Percentiles rank a stretch among this genome's conserved stretches.
Conservation (phyloP, 208 protist species). For the Leishmania aethiopica region DNA sequence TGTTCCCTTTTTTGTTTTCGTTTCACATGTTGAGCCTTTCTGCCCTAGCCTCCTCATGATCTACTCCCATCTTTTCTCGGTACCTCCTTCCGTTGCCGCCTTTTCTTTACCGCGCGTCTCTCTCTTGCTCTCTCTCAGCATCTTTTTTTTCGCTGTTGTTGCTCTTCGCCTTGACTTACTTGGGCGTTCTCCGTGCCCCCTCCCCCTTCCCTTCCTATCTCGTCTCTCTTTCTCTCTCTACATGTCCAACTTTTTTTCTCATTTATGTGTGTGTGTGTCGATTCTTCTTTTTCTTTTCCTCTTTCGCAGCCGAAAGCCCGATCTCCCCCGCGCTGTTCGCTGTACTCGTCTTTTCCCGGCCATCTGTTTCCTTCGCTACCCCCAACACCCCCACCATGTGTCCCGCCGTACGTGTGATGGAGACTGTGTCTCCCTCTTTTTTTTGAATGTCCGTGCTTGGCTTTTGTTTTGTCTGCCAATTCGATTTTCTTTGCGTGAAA, state of each 20-base stretch:
- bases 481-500: neutral
- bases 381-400: neutral
- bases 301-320: neutral
- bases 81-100: conserved; percentile 14
- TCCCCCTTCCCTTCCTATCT: neutral
- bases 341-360: neutral
- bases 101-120: conserved; percentile 3
- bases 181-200: neutral
- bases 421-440: neutral
- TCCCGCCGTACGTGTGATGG: neutral
- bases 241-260: neutral
- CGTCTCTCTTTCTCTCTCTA: neutral
- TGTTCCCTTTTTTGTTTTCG: neutral
- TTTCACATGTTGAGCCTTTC: neutral
- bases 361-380: neutral
- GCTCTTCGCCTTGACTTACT: conserved; percentile 1
- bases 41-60: neutral
- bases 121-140: neutral
- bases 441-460: too few species aligned
- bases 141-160: neutral
- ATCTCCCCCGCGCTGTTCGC: neutral
- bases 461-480: neutral
- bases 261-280: neutral
- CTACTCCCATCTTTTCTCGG: conserved; percentile 11
- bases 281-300: neutral